Conservation (phyloP, 2,329 filamentous ascomycete genomes). For the Beauveria australis region DNA sequence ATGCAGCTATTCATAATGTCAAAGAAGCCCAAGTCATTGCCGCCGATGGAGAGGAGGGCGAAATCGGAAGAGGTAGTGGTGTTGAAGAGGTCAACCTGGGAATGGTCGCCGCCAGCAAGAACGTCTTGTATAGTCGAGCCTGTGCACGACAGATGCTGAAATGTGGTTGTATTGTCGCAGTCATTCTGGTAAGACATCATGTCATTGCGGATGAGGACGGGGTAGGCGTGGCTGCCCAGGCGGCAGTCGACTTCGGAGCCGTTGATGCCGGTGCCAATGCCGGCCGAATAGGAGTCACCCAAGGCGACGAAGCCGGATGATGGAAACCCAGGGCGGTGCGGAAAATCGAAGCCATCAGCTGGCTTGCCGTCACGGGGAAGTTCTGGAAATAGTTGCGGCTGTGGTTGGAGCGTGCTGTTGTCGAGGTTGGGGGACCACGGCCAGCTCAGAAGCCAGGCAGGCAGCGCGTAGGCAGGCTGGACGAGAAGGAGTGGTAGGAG, state of each 20-base stretch:
- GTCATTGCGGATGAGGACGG: constrained; percentile 31
- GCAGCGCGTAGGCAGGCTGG: neutral
- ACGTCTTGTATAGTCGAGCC: constrained; percentile 35
- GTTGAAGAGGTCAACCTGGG: constrained; percentile 36
- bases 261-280: constrained; percentile 37
- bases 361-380: neutral
- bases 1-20: constrained; percentile 42
- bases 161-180: constrained; percentile 18
- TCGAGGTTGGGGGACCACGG: neutral
- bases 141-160: constrained; percentile 40
- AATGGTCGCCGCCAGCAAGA: constrained; percentile 25
- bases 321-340: constrained; percentile 11
- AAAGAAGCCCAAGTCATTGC: constrained; percentile 42
- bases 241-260: constrained; percentile 34
- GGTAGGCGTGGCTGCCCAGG: constrained; percentile 33
- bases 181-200: constrained; percentile 19
- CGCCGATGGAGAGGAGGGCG: constrained; percentile 38
- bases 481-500: neutral
- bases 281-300: constrained; percentile 40
- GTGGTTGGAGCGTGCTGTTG: neutral
- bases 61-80: constrained; percentile 30
- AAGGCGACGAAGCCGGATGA: constrained; percentile 32
- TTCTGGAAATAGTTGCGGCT: neutral
- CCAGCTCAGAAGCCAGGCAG: constrained; percentile 5
- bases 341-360: constrained; percentile 8